Evolutionary conservation across 768 basidiomycete genomes (phyloP), one percentile per base, ranked within the genome.

Genomic region (Naganishia randhawae): DNA sequence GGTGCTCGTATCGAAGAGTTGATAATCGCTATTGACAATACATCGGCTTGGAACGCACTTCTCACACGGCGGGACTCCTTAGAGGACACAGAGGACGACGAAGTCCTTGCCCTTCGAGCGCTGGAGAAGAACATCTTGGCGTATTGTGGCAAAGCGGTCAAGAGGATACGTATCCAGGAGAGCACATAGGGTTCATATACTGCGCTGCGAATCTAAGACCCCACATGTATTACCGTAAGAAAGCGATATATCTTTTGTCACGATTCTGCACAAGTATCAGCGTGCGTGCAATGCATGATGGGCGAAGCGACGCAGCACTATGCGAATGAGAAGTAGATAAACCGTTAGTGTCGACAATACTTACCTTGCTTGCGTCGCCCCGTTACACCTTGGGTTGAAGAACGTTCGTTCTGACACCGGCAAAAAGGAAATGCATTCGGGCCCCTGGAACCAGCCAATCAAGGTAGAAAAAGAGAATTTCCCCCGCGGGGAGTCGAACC

Each of bases 401-500:
- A n/a, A n/a, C n/a, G n/a, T n/a, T n/a, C n/a, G n/a, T n/a, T n/a
- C n/a, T n/a, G n/a, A n/a, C n/a, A n/a, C 41, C 10, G 10, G 41
- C 41, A 42, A 42, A 42, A 42, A 42, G 41, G 41, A 42, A 10
- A 42, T 42, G 41, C 19, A 19, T 42, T 42, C 41, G 19, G 11
- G n/a, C n/a, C n/a, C n/a, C n/a, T 42, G 41, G 19, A 42, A 42
- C 41, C 41, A 42, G 11, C 41, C 11, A 19, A 42, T 42, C 19
- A 42, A 42, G 41, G 7, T 4, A 31, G 10, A 13, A 13, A 39
- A 61, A 35, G 13, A 35, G 31, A 19, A 10, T 33, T 61, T 61
- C 57, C 57, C 57, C 57, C 57, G 37, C 57, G 37, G 57, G 57
- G 57, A 61, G 57, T 61, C 57, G 57, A 61, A 61, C 57, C 57